phyloP scores from a whole-genome alignment of 73 alveolate species.

The Strombidium stylifer region DNA sequence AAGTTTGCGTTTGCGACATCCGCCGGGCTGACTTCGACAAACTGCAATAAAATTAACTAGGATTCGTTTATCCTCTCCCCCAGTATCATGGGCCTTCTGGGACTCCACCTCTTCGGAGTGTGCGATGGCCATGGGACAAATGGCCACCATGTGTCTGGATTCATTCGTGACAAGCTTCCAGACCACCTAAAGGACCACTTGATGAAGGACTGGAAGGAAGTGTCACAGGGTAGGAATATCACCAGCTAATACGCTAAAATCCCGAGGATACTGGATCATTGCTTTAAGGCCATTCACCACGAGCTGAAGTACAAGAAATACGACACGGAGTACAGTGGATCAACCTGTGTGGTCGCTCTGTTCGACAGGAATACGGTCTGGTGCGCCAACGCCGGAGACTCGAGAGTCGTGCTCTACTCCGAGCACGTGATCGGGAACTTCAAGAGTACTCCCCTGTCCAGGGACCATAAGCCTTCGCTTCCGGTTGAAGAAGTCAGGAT shows the following conservation, averaged over 20 bases:
- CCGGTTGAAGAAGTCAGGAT: not conserved
- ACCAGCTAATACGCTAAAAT: too few species aligned
- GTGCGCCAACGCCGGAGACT: slow-evolving; percentile 65
- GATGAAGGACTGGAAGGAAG: too few species aligned
- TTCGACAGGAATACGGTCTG: slow-evolving; percentile 43
- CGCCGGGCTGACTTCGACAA: not conserved
- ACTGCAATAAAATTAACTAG: not conserved
- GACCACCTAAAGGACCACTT: not conserved
- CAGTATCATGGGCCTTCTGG: not conserved
- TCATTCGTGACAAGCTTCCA: slow-evolving; percentile 4
- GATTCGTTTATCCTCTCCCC: not conserved
- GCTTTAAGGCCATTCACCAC: too few species aligned
- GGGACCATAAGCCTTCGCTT: not conserved
- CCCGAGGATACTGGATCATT: too few species aligned
- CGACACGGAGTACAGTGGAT: slow-evolving; percentile 55
- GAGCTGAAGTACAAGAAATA: too few species aligned
- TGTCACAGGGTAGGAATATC: too few species aligned
- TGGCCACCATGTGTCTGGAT: slow-evolving; percentile 36
- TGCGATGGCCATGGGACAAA: slow-evolving; percentile 56
- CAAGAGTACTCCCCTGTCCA: not conserved
- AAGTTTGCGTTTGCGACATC: not conserved
- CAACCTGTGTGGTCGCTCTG: slow-evolving; percentile 51
- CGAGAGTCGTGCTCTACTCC: slow-evolving; percentile 57
- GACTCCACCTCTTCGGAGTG: slow-evolving; percentile 31
- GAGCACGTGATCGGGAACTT: not conserved